Evolutionary conservation across 2,329 filamentous ascomycete species (phyloP).

Genomic region (Penicillium capsulatum): DNA sequence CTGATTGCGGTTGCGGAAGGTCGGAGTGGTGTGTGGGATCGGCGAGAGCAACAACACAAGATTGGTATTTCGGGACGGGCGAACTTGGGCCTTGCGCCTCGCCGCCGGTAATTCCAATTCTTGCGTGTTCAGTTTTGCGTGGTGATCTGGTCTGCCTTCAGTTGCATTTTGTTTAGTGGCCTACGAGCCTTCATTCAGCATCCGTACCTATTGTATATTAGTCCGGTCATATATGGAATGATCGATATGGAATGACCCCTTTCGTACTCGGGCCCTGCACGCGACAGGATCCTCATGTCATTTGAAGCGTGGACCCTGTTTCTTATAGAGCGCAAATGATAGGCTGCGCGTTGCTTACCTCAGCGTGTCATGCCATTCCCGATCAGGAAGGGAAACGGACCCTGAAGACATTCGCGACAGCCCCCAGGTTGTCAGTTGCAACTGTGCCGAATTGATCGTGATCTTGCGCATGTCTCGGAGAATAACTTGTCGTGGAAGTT

Average conservation of each 20-base stretch:
- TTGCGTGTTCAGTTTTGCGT: constrained; percentile 1
- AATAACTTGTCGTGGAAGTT: constrained; percentile 3
- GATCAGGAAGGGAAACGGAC: constrained; percentile 14
- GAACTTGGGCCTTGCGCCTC: constrained; percentile 52
- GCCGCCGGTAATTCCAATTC: constrained; percentile 20
- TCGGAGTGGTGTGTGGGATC: constrained; percentile 77
- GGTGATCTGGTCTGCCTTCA: no score
- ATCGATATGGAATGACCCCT: no score
- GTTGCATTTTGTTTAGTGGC: no score
- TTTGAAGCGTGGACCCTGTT: constrained; percentile 10
- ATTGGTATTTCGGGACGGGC: constrained; percentile 71
- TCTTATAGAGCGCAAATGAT: constrained; percentile 11
- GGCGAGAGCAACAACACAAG: constrained; percentile 73
- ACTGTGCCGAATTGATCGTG: neutral
- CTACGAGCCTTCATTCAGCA: no score
- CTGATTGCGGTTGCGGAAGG: constrained; percentile 85
- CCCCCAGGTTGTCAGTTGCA: neutral
- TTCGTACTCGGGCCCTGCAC: no score
- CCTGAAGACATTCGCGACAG: constrained; percentile 11
- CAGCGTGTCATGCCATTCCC: constrained; percentile 11
- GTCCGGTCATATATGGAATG: no score
- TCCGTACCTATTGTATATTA: constrained; percentile 4
- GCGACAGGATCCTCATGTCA: constrained; percentile 6
- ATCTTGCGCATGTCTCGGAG: constrained; percentile 7
- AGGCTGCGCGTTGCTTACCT: constrained; percentile 12